A percentile compares a stretch with the other conserved stretches of the same genome.
Evolutionary conservation across 139 green algal genomes (phyloP).

Genomic region (Chlorella ohadii): DNA sequence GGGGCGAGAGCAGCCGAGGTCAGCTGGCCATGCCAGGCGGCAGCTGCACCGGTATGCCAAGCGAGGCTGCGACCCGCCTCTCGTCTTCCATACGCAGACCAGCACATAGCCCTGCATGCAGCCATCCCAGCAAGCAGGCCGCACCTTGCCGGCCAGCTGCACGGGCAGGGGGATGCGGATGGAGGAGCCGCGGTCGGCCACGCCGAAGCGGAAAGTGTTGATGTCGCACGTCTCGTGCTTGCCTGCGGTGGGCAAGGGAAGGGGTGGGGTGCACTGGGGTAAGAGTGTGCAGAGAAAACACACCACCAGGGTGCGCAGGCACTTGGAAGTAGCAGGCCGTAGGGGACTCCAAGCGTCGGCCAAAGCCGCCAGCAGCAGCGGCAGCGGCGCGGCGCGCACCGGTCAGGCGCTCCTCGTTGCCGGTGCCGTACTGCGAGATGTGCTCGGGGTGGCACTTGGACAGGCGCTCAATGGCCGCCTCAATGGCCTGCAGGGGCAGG

Average conservation of each 20-base stretch:
- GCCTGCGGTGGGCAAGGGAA: not conserved
- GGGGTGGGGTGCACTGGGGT: not conserved
- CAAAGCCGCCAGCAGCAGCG: not conserved
- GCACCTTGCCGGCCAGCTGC: constrained; percentile 49
- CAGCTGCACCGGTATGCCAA: too few relatives aligned
- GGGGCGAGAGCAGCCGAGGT: constrained; percentile 33
- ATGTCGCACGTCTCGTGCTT: constrained; percentile 93
- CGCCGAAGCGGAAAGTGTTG: constrained; percentile 84
- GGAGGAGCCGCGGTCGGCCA: constrained; percentile 87
- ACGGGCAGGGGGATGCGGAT: constrained; percentile 93
- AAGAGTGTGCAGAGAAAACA: too few relatives aligned
- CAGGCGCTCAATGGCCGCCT: constrained; percentile 84
- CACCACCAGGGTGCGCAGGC: too few relatives aligned
- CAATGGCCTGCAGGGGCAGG: constrained; percentile 56
- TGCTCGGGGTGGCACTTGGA: constrained; percentile 89
- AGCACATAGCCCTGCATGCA: not conserved
- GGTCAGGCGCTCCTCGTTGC: constrained; percentile 90
- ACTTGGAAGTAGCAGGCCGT: too few relatives aligned
- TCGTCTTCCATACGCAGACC: too few relatives aligned
- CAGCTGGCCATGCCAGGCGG: too few relatives aligned
- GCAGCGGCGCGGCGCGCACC: not conserved
- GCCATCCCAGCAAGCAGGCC: not conserved
- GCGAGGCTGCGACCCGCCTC: too few relatives aligned
- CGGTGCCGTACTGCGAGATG: constrained; percentile 87
- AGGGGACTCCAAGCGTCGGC: too few relatives aligned